A percentile compares a stretch with the other conserved stretches of the same genome.
Evolutionary conservation across 257 asterid genomes (phyloP).

Genomic region (Jacaranda mimosifolia): DNA sequence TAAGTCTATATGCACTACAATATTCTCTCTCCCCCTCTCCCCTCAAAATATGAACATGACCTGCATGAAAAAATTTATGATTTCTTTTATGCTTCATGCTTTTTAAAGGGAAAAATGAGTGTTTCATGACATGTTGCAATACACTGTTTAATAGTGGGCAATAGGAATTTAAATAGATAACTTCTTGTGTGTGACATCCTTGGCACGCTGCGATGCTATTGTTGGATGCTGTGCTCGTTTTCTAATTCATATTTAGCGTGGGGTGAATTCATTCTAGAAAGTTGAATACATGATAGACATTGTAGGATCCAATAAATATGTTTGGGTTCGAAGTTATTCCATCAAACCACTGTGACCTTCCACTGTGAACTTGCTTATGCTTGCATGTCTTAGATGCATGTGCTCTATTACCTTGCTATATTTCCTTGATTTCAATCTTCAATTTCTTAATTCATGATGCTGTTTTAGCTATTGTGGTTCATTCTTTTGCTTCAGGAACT

Average conservation of each 20-base stretch:
- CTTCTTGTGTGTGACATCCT: not conserved
- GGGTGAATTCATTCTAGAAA: not conserved
- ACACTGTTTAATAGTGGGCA: not conserved
- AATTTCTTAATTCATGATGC: constrained; percentile 16
- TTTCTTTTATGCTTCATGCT: not conserved
- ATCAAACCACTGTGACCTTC: not conserved
- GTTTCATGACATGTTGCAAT: constrained; percentile 14
- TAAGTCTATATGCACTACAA: no score
- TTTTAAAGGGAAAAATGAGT: not conserved
- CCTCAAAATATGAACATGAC: not conserved
- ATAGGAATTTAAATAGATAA: constrained; percentile 1
- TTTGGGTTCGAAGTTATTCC: not conserved
- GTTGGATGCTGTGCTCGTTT: not conserved
- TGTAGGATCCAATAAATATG: not conserved
- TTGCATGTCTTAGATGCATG: constrained; percentile 20
- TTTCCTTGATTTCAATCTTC: constrained; percentile 15
- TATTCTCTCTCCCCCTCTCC: not conserved
- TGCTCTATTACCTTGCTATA: constrained; percentile 17
- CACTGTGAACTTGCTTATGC: not conserved
- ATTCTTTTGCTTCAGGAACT: constrained; percentile 22
- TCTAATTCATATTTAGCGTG: constrained; percentile 11
- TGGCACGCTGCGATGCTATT: not conserved
- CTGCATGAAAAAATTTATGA: not conserved
- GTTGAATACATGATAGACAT: not conserved
- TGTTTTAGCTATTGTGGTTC: constrained; percentile 24